These are phyloP conservation scores for Glycine soja DNA, from an alignment of 306 rosid genomes.

Conservation along the genomic window DNA sequence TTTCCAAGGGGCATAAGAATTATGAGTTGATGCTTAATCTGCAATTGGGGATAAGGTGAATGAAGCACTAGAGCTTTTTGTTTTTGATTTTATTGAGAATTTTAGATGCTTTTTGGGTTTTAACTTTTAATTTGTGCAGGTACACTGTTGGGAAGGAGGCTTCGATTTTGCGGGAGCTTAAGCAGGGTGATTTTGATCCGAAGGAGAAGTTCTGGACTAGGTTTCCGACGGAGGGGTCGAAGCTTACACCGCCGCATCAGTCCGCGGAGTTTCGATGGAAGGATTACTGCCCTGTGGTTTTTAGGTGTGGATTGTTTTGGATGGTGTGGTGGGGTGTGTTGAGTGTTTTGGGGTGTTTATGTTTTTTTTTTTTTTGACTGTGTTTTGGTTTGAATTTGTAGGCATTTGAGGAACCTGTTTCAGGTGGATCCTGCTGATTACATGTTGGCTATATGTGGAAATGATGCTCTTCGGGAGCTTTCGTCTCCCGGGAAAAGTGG, in stretches of 20 bases:
- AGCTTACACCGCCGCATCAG: slow-evolving; percentile 61
- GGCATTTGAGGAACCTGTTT: slow-evolving; percentile 73
- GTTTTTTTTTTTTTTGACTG: slow-evolving; percentile 12
- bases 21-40: slow-evolving; percentile 97
- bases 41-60: slow-evolving; percentile 87
- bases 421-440: slow-evolving; percentile 66
- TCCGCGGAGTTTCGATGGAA: slow-evolving; percentile 60
- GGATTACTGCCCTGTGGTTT: slow-evolving; percentile 62
- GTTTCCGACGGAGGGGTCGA: slow-evolving; percentile 61
- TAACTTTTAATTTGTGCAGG: slow-evolving; percentile 42
- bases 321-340: background rate
- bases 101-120: too few relatives aligned
- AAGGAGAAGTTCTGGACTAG: slow-evolving; percentile 64
- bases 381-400: slow-evolving; percentile 51
- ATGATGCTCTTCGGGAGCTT: slow-evolving; percentile 60
- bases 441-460: slow-evolving; percentile 62
- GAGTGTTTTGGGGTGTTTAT: background rate
- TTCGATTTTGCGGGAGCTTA: slow-evolving; percentile 58
- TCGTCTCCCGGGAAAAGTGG: slow-evolving; percentile 98
- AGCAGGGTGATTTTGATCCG: slow-evolving; percentile 54
- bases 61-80: background rate
- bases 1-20: slow-evolving; percentile 90
- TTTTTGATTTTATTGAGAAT: too few relatives aligned
- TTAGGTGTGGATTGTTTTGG: slow-evolving; percentile 47
- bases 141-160: slow-evolving; percentile 75